These are phyloP conservation scores for Colletotrichum destructivum DNA, from an alignment of 2,329 filamentous ascomycete species.

Conservation along the genomic window DNA sequence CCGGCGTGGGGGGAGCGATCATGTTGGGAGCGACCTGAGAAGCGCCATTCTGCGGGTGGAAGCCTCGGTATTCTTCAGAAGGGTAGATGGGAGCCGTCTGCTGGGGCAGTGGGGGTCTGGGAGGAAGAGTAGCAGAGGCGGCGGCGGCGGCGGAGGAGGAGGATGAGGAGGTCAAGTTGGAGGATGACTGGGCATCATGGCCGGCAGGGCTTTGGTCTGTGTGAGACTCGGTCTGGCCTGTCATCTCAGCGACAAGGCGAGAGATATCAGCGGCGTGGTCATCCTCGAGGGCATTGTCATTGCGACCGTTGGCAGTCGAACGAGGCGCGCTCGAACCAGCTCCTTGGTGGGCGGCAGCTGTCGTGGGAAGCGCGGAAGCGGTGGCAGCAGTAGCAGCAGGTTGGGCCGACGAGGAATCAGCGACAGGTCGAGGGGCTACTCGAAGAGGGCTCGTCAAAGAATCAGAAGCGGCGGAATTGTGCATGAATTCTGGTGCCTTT, in stretches of 20 bases:
- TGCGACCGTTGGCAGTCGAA: slow-evolving; percentile 46
- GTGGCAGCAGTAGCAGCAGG: slow-evolving; percentile 44
- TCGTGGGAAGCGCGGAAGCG: slow-evolving; percentile 29
- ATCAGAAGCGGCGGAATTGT: slow-evolving; percentile 58
- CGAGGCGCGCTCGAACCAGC: slow-evolving; percentile 46
- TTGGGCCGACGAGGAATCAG: slow-evolving; percentile 51
- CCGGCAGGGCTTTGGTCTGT: slow-evolving; percentile 20
- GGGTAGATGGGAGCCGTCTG: slow-evolving; percentile 54
- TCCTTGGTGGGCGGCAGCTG: slow-evolving; percentile 48
- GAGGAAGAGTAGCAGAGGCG: slow-evolving; percentile 61
- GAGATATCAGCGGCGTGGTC: slow-evolving; percentile 56
- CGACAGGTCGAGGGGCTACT: slow-evolving; percentile 50
- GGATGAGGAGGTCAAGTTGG: slow-evolving; percentile 48
- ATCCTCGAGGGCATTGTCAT: slow-evolving; percentile 48
- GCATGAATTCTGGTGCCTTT: slow-evolving; percentile 61
- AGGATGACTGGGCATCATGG: slow-evolving; percentile 32
- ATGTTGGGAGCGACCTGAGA: slow-evolving; percentile 47
- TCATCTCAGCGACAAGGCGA: slow-evolving; percentile 59
- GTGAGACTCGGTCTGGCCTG: slow-evolving; percentile 52
- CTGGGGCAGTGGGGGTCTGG: slow-evolving; percentile 61
- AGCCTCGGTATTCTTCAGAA: slow-evolving; percentile 46
- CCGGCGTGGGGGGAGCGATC: slow-evolving; percentile 50
- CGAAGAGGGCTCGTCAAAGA: slow-evolving; percentile 51
- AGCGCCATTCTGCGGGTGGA: slow-evolving; percentile 54
- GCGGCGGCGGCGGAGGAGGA: too few relatives aligned